Evolutionary conservation across 2,329 filamentous ascomycete species (phyloP), one percentile per base, ranked within the genome.

Genomic region (Ophiostoma ips): DNA sequence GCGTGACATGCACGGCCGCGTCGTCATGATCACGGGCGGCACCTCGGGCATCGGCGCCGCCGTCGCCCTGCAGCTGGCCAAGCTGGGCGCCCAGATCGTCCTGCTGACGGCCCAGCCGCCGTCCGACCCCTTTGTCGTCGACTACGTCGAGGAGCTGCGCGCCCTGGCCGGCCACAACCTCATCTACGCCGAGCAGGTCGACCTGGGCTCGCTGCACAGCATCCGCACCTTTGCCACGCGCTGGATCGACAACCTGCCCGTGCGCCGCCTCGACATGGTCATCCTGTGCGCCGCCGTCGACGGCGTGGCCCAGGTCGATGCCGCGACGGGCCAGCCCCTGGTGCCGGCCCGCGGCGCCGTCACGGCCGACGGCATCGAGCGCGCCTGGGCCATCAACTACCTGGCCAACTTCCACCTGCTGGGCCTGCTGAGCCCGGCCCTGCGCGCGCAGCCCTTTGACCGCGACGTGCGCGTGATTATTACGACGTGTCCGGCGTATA

Each of bases 211-310:
- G 15, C 71, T 98, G n/a, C 80, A 95, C 64, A 94, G 86, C 64
- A 83, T 98, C 58, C 84, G 92, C 36, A 75, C 82, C 55, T 98
- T 98, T 63, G 92, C 92, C 12, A 98, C 92, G 0, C 90, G 87
- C 69, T 98, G 94, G 90, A 87, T 98, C 57, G 90, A 98, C 65
- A 96, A 95, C 64, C 78, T 85, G 19, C 90, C 92, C 3, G 87
- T 89, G 9, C 76, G 94, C 51, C 75, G 94, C 45, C 70, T 98
- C 7, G 92, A 98, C 64, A 89, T 90, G 80, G 71, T 98, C 44
- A 77, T 98, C 18, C 73, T 98, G 16, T 95, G 88, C 64, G 92
- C 83, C 10, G 84, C 84, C 15, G 47, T 46, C 8, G 49, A 34
- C 7, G 50, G 48, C 16, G 38, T 43, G 35, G 33, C 41, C 18